phyloP scores from a whole-genome alignment of 441 rosid species.

The Eruca vesicaria region DNA sequence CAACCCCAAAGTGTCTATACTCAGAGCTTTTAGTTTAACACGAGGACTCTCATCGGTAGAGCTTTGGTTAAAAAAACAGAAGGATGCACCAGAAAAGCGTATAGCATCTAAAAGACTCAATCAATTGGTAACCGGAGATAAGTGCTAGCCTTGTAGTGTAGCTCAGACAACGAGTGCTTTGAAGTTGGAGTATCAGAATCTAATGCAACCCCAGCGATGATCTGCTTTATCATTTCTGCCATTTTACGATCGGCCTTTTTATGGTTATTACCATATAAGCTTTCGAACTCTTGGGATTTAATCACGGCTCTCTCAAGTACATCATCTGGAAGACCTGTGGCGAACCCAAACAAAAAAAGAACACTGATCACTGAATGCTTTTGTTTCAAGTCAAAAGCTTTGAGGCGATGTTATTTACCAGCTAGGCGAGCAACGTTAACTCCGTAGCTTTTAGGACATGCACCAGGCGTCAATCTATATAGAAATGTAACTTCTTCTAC shows the following conservation, averaged over 20 bases:
- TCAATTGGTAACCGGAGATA: constrained; percentile 32
- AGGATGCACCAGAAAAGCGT: background rate
- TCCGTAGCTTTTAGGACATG: constrained; percentile 98
- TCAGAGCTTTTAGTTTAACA: background rate
- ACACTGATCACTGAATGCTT: constrained; percentile 1
- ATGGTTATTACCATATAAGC: constrained; percentile 45
- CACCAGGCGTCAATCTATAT: constrained; percentile 75
- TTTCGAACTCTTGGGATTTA: constrained; percentile 80
- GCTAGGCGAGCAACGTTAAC: constrained; percentile 97
- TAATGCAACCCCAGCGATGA: constrained; percentile 34
- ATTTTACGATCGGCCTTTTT: constrained; percentile 31
- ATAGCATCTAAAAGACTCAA: constrained; percentile 3
- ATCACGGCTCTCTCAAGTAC: constrained; percentile 69
- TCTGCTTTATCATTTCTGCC: constrained; percentile 41
- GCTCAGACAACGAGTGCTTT: constrained; percentile 38
- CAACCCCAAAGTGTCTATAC: background rate
- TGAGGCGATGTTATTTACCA: constrained; percentile 43
- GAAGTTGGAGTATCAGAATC: constrained; percentile 24
- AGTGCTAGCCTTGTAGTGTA: constrained; percentile 50
- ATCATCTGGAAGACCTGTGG: constrained; percentile 70
- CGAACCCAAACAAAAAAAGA: background rate
- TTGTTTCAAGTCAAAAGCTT: background rate
- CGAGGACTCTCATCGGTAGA: background rate
- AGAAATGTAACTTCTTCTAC: constrained; percentile 91
- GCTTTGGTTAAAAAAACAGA: background rate